phyloP scores from a whole-genome alignment of 768 basidiomycete species.

The Boletellus ananas region DNA sequence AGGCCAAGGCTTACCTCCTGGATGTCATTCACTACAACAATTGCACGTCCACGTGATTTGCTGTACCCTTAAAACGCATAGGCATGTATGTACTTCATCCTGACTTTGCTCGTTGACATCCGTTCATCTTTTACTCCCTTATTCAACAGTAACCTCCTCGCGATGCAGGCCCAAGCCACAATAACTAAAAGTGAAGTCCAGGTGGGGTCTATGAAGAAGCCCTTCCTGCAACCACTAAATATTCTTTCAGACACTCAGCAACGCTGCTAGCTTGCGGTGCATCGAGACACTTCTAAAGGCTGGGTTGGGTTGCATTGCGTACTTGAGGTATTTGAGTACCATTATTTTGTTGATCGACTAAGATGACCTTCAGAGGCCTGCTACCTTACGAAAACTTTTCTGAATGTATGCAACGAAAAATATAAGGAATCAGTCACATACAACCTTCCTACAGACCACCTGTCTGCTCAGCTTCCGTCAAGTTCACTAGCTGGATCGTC shows the following conservation, averaged over 20 bases:
- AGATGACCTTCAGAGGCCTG: constrained; percentile 49
- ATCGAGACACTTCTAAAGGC: constrained; percentile 71
- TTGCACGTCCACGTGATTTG: constrained; percentile 19
- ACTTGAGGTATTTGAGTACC: constrained; percentile 49
- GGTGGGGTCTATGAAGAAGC: constrained; percentile 8
- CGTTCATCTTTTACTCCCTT: neutral
- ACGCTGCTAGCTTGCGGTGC: constrained; percentile 60
- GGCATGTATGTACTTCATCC: neutral
- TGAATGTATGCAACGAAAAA: constrained; percentile 42
- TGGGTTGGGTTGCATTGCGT: constrained; percentile 73
- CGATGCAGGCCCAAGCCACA: constrained; percentile 27
- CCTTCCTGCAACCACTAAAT: constrained; percentile 4
- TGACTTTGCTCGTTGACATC: constrained; percentile 1
- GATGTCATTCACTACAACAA: neutral
- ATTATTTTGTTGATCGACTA: neutral
- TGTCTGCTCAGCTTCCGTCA: constrained; percentile 32
- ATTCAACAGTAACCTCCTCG: neutral
- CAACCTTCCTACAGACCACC: constrained; percentile 16
- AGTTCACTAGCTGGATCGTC: constrained; percentile 35
- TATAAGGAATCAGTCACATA: neutral
- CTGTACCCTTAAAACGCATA: constrained; percentile 11
- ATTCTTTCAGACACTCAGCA: constrained; percentile 42
- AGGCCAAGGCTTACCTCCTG: neutral
- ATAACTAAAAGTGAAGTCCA: constrained; percentile 20
- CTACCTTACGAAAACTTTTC: constrained; percentile 79